Evolutionary conservation across 2,329 filamentous ascomycete species (phyloP).

Genomic region (Aspergillus melleus): DNA sequence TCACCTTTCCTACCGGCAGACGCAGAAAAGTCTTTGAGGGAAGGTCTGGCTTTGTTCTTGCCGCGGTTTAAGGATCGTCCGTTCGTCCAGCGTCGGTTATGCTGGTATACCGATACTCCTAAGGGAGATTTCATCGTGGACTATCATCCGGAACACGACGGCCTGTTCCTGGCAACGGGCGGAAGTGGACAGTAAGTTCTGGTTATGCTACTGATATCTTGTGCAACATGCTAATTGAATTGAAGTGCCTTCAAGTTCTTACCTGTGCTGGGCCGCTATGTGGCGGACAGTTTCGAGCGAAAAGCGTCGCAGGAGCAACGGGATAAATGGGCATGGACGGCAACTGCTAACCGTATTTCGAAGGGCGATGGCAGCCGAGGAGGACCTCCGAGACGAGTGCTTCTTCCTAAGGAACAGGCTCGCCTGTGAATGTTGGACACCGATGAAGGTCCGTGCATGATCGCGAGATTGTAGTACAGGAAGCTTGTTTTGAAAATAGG

Average conservation of each 20-base stretch:
- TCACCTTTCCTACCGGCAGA: constrained; percentile 22
- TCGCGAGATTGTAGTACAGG: too few relatives aligned
- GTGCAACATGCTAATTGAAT: not conserved
- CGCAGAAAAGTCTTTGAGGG: constrained; percentile 14
- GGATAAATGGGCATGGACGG: constrained; percentile 19
- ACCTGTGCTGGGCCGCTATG: constrained; percentile 62
- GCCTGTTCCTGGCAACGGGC: constrained; percentile 10
- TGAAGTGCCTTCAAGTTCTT: constrained; percentile 64
- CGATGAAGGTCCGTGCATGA: too few relatives aligned
- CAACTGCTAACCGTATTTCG: constrained; percentile 9
- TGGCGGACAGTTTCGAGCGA: constrained; percentile 30
- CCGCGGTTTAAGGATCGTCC: constrained; percentile 24
- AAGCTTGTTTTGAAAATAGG: too few relatives aligned
- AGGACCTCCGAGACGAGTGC: constrained; percentile 12
- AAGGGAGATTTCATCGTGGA: constrained; percentile 36
- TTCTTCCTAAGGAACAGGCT: constrained; percentile 3
- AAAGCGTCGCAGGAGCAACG: constrained; percentile 5
- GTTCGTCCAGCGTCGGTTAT: constrained; percentile 28
- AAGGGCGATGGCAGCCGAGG: constrained; percentile 21
- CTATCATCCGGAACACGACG: constrained; percentile 32
- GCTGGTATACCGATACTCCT: constrained; percentile 40
- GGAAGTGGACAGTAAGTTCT: constrained; percentile 16
- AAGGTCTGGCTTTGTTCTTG: constrained; percentile 19
- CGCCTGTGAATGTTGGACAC: not conserved
- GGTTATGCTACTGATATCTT: not conserved